Evolutionary conservation across 2,329 filamentous ascomycete species (phyloP).

Genomic region (Nothophaeocryptopus gaeumannii): DNA sequence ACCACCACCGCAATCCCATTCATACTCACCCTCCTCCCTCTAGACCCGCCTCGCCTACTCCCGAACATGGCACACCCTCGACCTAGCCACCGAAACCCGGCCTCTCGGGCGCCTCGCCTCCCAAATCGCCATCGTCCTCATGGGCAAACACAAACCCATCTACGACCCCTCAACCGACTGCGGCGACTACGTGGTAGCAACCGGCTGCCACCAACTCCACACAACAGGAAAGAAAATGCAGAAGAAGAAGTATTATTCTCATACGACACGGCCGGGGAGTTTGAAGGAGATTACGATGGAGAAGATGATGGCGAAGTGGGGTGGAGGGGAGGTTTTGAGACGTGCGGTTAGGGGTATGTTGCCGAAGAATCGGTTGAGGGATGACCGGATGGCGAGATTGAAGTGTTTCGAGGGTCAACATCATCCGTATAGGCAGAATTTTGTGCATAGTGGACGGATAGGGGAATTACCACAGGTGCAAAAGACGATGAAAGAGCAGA

Average conservation of each 20-base stretch:
- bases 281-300: constrained; percentile 92
- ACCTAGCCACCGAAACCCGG: constrained; percentile 65
- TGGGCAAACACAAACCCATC: constrained; percentile 99
- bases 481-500: constrained; percentile 31
- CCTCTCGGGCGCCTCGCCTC: constrained; percentile 88
- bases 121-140: constrained; percentile 79
- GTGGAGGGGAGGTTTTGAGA: constrained; percentile 84
- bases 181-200: constrained; percentile 90
- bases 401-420: constrained; percentile 91
- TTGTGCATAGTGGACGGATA: constrained; percentile 63
- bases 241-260: constrained; percentile 94
- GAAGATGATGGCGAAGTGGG: constrained; percentile 87
- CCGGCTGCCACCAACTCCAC: constrained; percentile 80
- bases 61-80: constrained; percentile 88
- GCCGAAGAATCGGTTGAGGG: constrained; percentile 90
- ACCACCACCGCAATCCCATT: not conserved
- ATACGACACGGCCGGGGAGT: constrained; percentile 85
- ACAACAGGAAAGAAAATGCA: constrained; percentile 87
- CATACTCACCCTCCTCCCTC: not conserved
- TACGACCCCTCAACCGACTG: constrained; percentile 97
- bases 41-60: constrained; percentile 96
- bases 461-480: constrained; percentile 37
- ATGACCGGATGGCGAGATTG: constrained; percentile 79
- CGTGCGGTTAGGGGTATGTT: constrained; percentile 96
- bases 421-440: constrained; percentile 88